A percentile compares a stretch with the other conserved stretches of the same genome.
phyloP scores from a whole-genome alignment of 2,329 filamentous ascomycete genomes.

The Diaporthe helianthi region DNA sequence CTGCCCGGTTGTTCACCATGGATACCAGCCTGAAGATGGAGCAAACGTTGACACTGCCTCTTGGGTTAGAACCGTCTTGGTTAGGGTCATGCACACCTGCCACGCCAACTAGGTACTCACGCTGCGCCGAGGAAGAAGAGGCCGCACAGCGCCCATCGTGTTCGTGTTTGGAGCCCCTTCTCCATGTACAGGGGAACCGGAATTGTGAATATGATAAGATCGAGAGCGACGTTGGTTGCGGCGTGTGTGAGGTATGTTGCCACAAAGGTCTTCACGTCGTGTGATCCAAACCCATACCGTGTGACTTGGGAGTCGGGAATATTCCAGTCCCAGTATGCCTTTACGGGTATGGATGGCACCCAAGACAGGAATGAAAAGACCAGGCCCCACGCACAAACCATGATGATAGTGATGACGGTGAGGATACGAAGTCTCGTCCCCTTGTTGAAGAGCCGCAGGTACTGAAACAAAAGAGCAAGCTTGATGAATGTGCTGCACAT shows the following conservation, averaged over 20 bases:
- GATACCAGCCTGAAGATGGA: constrained; percentile 44
- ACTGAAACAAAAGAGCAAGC: constrained; percentile 37
- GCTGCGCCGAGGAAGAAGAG: constrained; percentile 43
- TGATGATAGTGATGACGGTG: constrained; percentile 37
- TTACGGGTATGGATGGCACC: constrained; percentile 43
- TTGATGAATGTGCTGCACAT: constrained; percentile 37
- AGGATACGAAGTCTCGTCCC: constrained; percentile 33
- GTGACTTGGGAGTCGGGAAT: not conserved
- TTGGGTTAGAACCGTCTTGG: not conserved
- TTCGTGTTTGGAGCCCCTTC: constrained; percentile 39
- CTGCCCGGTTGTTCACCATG: constrained; percentile 42
- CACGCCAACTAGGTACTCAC: constrained; percentile 37
- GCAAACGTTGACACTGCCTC: constrained; percentile 41
- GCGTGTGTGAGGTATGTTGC: constrained; percentile 42
- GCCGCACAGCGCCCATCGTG: constrained; percentile 41
- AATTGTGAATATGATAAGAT: constrained; percentile 44
- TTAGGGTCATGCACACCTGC: too few relatives aligned
- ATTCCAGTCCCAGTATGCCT: constrained; percentile 42
- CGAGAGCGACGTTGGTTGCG: constrained; percentile 43
- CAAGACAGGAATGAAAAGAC: constrained; percentile 43
- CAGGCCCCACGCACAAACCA: constrained; percentile 43
- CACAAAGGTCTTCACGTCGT: constrained; percentile 37
- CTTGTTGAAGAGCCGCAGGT: constrained; percentile 35
- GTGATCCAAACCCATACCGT: constrained; percentile 44
- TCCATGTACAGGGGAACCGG: constrained; percentile 42